Conservation (phyloP, 139 green algal genomes). For the Chlamydomonas urium region DNA sequence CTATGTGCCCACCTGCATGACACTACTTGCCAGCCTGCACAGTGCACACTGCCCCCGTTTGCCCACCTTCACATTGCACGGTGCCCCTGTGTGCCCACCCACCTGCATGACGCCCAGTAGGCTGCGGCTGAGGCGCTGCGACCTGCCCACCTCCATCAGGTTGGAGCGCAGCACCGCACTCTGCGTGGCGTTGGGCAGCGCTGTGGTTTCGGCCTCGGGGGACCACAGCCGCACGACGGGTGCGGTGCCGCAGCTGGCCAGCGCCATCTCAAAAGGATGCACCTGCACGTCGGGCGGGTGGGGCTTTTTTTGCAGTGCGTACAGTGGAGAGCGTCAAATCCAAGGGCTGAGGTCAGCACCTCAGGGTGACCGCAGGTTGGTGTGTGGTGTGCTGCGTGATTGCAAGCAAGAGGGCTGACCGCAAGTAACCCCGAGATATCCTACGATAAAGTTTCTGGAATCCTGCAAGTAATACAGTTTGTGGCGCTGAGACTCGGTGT, state of each 20-base stretch:
- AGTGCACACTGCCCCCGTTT: no score
- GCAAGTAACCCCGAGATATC: background rate
- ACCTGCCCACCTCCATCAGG: no score
- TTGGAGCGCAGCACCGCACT: background rate
- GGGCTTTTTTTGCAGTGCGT: background rate
- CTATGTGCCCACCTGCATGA: no score
- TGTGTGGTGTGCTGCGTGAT: background rate
- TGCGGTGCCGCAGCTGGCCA: background rate
- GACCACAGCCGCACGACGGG: background rate
- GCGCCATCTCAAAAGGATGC: slow-evolving; percentile 4
- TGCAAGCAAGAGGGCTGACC: background rate
- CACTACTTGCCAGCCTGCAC: no score
- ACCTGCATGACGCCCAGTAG: no score
- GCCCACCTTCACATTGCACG: no score
- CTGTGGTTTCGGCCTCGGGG: background rate
- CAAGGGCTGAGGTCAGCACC: no score
- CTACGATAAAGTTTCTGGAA: background rate
- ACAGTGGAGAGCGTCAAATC: background rate
- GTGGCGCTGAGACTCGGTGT: background rate
- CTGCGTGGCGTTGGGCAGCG: background rate
- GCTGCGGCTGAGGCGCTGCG: no score
- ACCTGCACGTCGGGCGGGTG: background rate
- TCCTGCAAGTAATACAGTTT: background rate
- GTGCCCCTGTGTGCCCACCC: no score
- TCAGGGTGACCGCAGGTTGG: no score